These are phyloP conservation scores for Excoecaria agallocha DNA, from an alignment of 345 rosid species.

Conservation along the genomic window DNA sequence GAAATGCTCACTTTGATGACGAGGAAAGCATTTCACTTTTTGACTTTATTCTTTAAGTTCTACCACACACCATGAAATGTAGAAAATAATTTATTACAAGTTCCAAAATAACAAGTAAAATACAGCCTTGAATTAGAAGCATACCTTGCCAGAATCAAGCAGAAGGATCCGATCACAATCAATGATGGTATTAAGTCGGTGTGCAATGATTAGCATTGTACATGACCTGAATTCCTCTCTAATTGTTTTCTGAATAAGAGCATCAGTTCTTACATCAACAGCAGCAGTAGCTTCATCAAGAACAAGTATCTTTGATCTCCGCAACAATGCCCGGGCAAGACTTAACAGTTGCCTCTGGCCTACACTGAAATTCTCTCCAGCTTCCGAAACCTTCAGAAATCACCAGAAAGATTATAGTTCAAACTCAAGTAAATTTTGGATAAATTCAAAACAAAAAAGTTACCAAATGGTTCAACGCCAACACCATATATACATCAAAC, in stretches of 20 bases:
- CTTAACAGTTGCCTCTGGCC: slow-evolving; percentile 96
- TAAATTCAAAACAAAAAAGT: neutral
- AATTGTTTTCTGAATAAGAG: slow-evolving; percentile 95
- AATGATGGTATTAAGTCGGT: slow-evolving; percentile 91
- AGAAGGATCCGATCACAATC: slow-evolving; percentile 89
- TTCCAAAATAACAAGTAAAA: neutral
- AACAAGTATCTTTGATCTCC: slow-evolving; percentile 94
- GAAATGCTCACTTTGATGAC: neutral
- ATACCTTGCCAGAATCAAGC: slow-evolving; percentile 91
- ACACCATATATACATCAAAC: neutral
- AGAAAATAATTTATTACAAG: neutral
- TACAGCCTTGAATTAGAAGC: neutral
- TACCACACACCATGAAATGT: neutral
- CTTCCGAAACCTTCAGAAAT: slow-evolving; percentile 68
- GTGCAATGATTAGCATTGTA: slow-evolving; percentile 97
- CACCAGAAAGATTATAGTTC: slow-evolving; percentile 13
- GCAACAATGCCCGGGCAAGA: slow-evolving; percentile 93
- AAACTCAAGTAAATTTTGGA: neutral
- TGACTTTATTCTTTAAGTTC: neutral
- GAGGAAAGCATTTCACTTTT: neutral
- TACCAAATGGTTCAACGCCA: neutral
- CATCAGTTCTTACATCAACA: slow-evolving; percentile 98
- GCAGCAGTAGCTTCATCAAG: slow-evolving; percentile 99
- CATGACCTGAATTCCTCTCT: slow-evolving; percentile 95
- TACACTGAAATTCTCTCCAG: slow-evolving; percentile 97